A percentile compares a stretch with the other conserved stretches of the same genome.
Evolutionary conservation across 2,329 filamentous ascomycete species (phyloP).

Genomic region (Aschersonia sp.): DNA sequence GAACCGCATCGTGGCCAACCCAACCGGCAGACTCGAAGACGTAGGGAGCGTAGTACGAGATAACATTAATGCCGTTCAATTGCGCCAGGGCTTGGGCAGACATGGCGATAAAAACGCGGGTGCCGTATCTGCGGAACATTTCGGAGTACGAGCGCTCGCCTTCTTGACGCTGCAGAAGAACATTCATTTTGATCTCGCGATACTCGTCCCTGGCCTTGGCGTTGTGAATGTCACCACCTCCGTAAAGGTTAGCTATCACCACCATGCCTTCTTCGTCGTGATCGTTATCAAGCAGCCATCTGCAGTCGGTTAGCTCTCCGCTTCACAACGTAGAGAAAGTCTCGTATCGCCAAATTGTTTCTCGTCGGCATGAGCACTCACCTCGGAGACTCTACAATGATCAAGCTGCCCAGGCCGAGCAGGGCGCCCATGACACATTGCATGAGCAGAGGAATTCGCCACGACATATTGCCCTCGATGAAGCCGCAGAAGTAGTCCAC

Average conservation of each 20-base stretch:
- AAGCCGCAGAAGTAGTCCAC: conserved; percentile 95
- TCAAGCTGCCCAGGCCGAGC: conserved; percentile 69
- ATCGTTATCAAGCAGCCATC: conserved; percentile 95
- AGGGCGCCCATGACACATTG: conserved; percentile 90
- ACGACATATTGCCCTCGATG: conserved; percentile 73
- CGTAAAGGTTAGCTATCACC: conserved; percentile 95
- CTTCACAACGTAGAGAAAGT: too few relatives aligned
- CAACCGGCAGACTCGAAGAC: conserved; percentile 97
- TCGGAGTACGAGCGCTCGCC: conserved; percentile 82
- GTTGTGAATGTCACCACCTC: conserved; percentile 89
- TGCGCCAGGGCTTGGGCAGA: conserved; percentile 92
- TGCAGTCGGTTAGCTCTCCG: conserved; percentile 16
- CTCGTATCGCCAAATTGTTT: too few relatives aligned
- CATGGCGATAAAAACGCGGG: conserved; percentile 96
- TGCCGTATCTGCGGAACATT: conserved; percentile 89
- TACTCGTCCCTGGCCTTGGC: conserved; percentile 88
- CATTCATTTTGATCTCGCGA: conserved; percentile 97
- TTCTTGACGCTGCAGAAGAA: conserved; percentile 84
- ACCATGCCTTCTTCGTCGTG: conserved; percentile 97
- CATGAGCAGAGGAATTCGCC: conserved; percentile 80
- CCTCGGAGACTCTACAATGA: conserved; percentile 95
- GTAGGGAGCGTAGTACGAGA: conserved; percentile 94
- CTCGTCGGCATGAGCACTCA: conserved; percentile 22
- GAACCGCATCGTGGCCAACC: conserved; percentile 75
- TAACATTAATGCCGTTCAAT: conserved; percentile 98